Evolutionary conservation across 2,329 filamentous ascomycete genomes (phyloP), one percentile per base, ranked within the genome.

Genomic region (Sarocladiaceae sp.): DNA sequence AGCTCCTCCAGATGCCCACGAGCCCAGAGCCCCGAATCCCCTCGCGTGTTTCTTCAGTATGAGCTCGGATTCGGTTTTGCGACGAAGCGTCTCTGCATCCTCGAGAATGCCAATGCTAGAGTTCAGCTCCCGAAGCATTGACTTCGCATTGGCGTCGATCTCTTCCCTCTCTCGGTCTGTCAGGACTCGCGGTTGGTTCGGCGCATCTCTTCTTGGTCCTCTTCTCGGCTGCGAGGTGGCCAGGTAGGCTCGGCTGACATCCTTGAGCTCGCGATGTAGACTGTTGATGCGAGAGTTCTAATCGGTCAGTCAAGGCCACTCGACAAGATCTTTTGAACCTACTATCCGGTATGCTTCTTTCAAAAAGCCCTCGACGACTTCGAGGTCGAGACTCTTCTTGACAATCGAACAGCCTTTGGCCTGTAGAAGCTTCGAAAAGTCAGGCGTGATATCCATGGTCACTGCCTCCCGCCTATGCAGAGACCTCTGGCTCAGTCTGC

Each of bases 321-420:
- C 10, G 18, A 15, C n/a, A 7, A 13, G 20, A 31, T 32, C 16
- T 32, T 39, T 43, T 51, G 49, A 51, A 63, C 76, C 57, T 69
- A 94, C 90, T 63, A 97, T 96, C 60, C 85, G 80, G 66, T 95
- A 93, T 44, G 93, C 93, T 66, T 97, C 91, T 59, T 91, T 89
- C 26, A 97, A 71, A 60, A 97, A 98, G 56, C 85, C 85, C 61
- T 96, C 87, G 42, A 93, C 76, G 53, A 65, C 73, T 51, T 75
- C 68, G 40, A 71, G 68, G 51, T 71, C 71, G 50, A 58, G 55
- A 35, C 56, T 56, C 44, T 58, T 66, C 11, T 74, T 70, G 6
- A 71, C 65, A 21, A 68, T 66, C 34, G 74, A 73, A 62, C 77
- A 67, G 49, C 78, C 77, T 53, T 73, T 67, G 23, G 23, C 18